Evolutionary conservation across 345 rosid genomes (phyloP).

Genomic region (Psidium friedrichsthalianum): DNA sequence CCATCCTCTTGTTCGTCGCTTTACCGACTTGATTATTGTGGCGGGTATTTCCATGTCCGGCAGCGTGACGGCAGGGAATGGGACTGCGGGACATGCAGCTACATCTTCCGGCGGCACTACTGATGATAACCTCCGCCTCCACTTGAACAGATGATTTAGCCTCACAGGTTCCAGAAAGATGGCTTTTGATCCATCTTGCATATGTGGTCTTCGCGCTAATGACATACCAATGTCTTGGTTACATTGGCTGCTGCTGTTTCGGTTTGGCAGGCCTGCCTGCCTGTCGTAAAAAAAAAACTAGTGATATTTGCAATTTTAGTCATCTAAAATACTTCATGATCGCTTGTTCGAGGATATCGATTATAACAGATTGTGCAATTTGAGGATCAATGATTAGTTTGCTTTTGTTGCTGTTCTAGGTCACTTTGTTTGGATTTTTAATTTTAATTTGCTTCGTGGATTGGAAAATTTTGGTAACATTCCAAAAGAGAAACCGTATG

Average conservation of each 20-base stretch:
- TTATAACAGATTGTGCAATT: background rate
- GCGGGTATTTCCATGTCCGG: background rate
- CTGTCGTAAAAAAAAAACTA: background rate
- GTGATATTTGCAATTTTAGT: background rate
- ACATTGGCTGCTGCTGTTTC: background rate
- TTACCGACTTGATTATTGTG: background rate
- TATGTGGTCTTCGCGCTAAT: background rate
- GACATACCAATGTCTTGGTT: background rate
- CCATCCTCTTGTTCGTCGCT: background rate
- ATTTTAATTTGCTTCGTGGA: background rate
- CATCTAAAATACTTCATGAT: background rate
- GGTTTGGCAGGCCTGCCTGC: background rate
- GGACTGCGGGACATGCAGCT: background rate
- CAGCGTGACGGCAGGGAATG: background rate
- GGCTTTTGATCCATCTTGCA: background rate
- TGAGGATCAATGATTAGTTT: background rate
- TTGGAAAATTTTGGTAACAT: background rate
- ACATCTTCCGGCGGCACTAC: background rate
- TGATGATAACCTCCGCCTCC: background rate
- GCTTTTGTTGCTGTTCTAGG: background rate
- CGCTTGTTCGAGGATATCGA: background rate
- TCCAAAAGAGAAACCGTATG: no score
- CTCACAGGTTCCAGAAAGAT: background rate
- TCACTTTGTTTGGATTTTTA: background rate
- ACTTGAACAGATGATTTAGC: background rate